Conservation (phyloP, 805 yeast genomes). For the Debaryomyces castellii region DNA sequence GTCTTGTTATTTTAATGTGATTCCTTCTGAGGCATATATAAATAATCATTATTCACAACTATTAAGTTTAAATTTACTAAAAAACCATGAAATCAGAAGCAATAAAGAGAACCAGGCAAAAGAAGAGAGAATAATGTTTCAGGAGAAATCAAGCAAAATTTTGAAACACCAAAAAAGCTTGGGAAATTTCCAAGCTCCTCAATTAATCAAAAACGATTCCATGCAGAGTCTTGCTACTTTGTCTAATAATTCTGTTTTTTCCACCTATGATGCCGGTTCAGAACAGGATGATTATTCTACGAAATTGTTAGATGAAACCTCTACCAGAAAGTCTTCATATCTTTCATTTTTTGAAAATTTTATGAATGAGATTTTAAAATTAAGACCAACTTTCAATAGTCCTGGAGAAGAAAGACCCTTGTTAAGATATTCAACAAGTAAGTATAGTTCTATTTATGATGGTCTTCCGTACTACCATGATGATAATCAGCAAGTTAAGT, state of each 20-base stretch:
- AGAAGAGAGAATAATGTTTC: slow-evolving; percentile 22
- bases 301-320: background rate
- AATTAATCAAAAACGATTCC: background rate
- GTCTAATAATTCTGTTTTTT: background rate
- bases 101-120: slow-evolving; percentile 26
- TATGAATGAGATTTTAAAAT: slow-evolving; percentile 10
- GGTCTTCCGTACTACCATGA: slow-evolving; percentile 25
- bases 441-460: slow-evolving; percentile 35
- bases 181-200: slow-evolving; percentile 10
- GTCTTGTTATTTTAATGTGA: slow-evolving; percentile 37
- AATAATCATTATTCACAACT: slow-evolving; percentile 39
- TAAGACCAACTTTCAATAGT: slow-evolving; percentile 7
- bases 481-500: slow-evolving; percentile 19
- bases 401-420: slow-evolving; percentile 6
- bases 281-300: slow-evolving; percentile 1
- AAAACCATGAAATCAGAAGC: slow-evolving; percentile 35
- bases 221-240: slow-evolving; percentile 2
- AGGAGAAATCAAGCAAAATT: slow-evolving; percentile 21
- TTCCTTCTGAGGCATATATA: slow-evolving; percentile 24
- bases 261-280: background rate
- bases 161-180: slow-evolving; percentile 25
- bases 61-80: slow-evolving; percentile 36
- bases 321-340: background rate
- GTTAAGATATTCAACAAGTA: slow-evolving; percentile 10
- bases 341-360: slow-evolving; percentile 15